These are phyloP conservation scores for Hypoxylon rubiginosum DNA, from an alignment of 2,329 filamentous ascomycete genomes.

Conservation along the genomic window DNA sequence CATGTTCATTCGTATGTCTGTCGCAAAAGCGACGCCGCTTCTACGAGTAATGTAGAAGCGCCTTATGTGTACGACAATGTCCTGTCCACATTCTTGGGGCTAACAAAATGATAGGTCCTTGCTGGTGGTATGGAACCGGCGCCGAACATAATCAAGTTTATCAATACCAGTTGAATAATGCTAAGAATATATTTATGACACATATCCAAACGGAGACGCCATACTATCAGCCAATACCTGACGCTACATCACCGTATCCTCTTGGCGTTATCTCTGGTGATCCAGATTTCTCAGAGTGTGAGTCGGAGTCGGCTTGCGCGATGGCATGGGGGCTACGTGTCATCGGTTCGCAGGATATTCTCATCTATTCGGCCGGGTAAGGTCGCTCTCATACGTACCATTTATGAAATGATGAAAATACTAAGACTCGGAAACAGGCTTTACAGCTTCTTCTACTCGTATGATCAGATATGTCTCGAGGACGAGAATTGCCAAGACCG, in stretches of 20 bases:
- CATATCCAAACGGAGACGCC: slow-evolving; percentile 77
- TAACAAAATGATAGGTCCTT: slow-evolving; percentile 57
- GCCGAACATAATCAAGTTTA: slow-evolving; percentile 62
- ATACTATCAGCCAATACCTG: slow-evolving; percentile 73
- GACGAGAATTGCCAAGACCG: slow-evolving; percentile 68
- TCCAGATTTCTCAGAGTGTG: slow-evolving; percentile 64
- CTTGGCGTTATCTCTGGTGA: slow-evolving; percentile 61
- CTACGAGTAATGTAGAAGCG: too few relatives aligned
- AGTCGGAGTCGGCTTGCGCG: slow-evolving; percentile 55
- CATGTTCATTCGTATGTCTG: too few relatives aligned
- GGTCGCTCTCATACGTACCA: too few relatives aligned
- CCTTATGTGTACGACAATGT: too few relatives aligned
- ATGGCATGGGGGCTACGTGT: slow-evolving; percentile 72
- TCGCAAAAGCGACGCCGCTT: too few relatives aligned
- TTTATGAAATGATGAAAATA: too few relatives aligned
- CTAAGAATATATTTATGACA: slow-evolving; percentile 67
- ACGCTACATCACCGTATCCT: slow-evolving; percentile 65
- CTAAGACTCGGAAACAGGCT: slow-evolving; percentile 45
- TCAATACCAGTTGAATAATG: slow-evolving; percentile 65
- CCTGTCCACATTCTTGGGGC: too few relatives aligned
- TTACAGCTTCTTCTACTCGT: slow-evolving; percentile 70
- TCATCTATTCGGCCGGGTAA: slow-evolving; percentile 65
- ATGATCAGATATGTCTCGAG: slow-evolving; percentile 61
- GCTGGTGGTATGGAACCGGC: slow-evolving; percentile 73
- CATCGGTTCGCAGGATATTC: slow-evolving; percentile 63